Conservation (phyloP, 306 rosid species). For the Adenanthera pavonina region DNA sequence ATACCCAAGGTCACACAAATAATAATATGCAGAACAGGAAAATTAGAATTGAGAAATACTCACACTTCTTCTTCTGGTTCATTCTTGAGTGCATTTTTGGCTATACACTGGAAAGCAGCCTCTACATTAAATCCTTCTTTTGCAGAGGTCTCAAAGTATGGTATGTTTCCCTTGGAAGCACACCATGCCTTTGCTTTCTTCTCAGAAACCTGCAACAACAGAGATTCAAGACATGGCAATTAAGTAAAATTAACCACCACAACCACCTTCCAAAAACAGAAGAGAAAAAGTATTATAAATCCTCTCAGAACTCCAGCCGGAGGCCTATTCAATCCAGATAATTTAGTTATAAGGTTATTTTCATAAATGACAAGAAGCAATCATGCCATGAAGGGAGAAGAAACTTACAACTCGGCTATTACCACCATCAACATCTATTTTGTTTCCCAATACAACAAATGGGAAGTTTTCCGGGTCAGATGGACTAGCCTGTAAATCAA, state of each 20-base stretch:
- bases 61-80: constrained; percentile 99
- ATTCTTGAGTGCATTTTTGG: constrained; percentile 97
- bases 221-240: background rate
- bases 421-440: constrained; percentile 96
- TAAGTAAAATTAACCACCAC: constrained; percentile 43
- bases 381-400: constrained; percentile 18
- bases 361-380: constrained; percentile 26
- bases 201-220: constrained; percentile 80
- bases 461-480: constrained; percentile 99
- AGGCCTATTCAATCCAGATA: constrained; percentile 62
- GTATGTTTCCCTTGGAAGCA: constrained; percentile 99
- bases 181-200: constrained; percentile 99
- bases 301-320: constrained; percentile 65
- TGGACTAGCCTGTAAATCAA: constrained; percentile 91
- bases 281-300: constrained; percentile 49
- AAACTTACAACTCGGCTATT: constrained; percentile 93
- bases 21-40: background rate
- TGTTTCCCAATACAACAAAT: constrained; percentile 98
- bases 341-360: constrained; percentile 28
- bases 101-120: constrained; percentile 97
- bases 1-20: background rate
- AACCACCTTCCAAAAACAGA: background rate
- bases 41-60: constrained; percentile 37
- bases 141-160: constrained; percentile 97
- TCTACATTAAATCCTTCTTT: constrained; percentile 99